A percentile compares a stretch with the other conserved stretches of the same genome.
These are phyloP conservation scores for Calycina herbarum DNA, from an alignment of 2,329 filamentous ascomycete genomes.

Conservation along the genomic window DNA sequence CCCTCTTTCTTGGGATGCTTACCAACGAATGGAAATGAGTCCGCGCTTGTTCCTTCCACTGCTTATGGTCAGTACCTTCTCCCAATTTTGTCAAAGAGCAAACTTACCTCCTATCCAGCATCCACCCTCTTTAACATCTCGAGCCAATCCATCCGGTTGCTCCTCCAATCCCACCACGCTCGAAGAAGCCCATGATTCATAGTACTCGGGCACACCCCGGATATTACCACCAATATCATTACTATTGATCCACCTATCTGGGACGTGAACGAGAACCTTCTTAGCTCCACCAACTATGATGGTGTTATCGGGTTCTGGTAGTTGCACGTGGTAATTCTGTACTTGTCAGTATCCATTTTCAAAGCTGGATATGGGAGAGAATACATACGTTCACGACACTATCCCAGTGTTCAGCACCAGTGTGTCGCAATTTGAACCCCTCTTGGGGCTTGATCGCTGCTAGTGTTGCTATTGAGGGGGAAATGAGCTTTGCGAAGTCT, in stretches of 20 bases:
- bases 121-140: constrained; percentile 31
- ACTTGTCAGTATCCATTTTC: not conserved
- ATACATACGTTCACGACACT: constrained; percentile 26
- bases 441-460: constrained; percentile 36
- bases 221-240: constrained; percentile 34
- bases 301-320: constrained; percentile 36
- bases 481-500: constrained; percentile 45
- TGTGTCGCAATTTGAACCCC: constrained; percentile 32
- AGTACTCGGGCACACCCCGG: constrained; percentile 35
- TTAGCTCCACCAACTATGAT: constrained; percentile 42
- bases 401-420: constrained; percentile 39
- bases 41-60: constrained; percentile 27
- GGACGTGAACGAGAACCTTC: constrained; percentile 32
- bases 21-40: constrained; percentile 46
- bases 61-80: not conserved
- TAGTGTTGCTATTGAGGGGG: constrained; percentile 36
- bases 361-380: not conserved
- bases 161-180: constrained; percentile 29
- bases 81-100: not conserved
- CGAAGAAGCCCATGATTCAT: constrained; percentile 33
- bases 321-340: constrained; percentile 38
- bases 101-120: constrained; percentile 32
- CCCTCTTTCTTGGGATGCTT: constrained; percentile 41
- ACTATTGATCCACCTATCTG: constrained; percentile 27
- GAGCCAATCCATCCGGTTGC: constrained; percentile 23